These are phyloP conservation scores for Gossypium herbaceum DNA, from an alignment of 345 rosid species.

Conservation along the genomic window DNA sequence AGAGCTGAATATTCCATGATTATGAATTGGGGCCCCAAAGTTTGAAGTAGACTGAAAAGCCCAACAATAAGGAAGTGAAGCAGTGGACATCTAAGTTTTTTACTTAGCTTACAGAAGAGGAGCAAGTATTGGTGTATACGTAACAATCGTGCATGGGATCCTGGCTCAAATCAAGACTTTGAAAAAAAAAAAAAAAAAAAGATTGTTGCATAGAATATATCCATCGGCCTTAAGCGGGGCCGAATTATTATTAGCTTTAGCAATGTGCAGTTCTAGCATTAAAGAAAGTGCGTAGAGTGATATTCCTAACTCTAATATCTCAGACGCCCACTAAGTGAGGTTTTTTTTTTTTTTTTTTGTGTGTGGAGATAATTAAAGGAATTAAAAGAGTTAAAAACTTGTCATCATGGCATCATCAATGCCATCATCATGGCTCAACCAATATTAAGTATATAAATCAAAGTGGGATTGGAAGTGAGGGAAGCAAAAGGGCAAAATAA, in stretches of 20 bases:
- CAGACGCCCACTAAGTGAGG: neutral
- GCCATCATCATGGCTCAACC: neutral
- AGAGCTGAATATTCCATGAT: slow-evolving; percentile 10
- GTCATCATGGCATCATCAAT: slow-evolving; percentile 15
- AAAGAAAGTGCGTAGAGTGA: slow-evolving; percentile 1
- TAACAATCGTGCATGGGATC: slow-evolving; percentile 14
- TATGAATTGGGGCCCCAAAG: neutral
- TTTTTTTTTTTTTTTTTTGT: neutral
- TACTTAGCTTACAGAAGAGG: neutral
- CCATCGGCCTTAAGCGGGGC: neutral
- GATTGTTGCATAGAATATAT: neutral
- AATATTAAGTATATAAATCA: neutral
- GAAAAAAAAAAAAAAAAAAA: neutral
- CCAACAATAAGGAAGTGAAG: slow-evolving; percentile 5
- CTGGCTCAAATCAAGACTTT: neutral
- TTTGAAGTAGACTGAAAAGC: neutral
- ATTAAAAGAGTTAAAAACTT: neutral
- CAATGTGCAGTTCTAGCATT: neutral
- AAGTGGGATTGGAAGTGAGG: neutral
- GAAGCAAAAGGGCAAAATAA: neutral
- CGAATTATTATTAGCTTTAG: slow-evolving; percentile 11
- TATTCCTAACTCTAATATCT: neutral
- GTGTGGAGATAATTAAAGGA: neutral
- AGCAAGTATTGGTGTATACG: slow-evolving; percentile 3
- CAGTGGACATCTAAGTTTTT: neutral